Evolutionary conservation across 2,329 filamentous ascomycete genomes (phyloP), one percentile per base, ranked within the genome.

Genomic region (Talaromyces funiculosus): DNA sequence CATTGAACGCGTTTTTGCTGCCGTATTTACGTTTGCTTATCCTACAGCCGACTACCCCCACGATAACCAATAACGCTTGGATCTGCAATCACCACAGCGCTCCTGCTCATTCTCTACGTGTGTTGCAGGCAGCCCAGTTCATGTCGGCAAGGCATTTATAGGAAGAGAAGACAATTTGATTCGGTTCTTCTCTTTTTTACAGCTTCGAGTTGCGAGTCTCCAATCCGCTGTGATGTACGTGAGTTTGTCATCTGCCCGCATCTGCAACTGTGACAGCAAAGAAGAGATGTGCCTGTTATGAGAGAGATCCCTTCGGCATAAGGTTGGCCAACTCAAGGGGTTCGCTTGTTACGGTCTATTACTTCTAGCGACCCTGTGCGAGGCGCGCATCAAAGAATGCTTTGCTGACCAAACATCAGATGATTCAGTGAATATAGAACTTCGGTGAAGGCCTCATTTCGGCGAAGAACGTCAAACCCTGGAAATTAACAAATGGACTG

Each of bases 51-150:
- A 8, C 22, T 45, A 22, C 37, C 40, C 54, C 40, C 40, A 43
- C 54, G 54, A 57, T 47, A 57, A 57, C 26, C 47, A 57, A 18
- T 29, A 51, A 33, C 47, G 47, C 47, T 51, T 51, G 29, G 26
- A 56, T 35, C 33, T 1, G 54, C 42, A 35, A 47, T 22, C 54
- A 55, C 47, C 18, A 33, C 26, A n/a, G 12, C 43, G 16, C n/a
- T 33, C 9, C 45, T 49, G 24, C 26, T 49, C 45, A n/a, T 22
- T 49, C 16, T 49, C 45, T n/a, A 16, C 16, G 26, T 18, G 47
- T 35, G n/a, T 33, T 18, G n/a, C 18, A n/a, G n/a, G 47, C 47
- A 33, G 29, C 29, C 47, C 14, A 10, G 33, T 33, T 35, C 29
- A 51, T 51, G 29, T 51, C 12, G 47, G 16, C 47, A 20, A 35